These are phyloP conservation scores for Ormosia emarginata DNA, from an alignment of 306 rosid species.

Conservation along the genomic window DNA sequence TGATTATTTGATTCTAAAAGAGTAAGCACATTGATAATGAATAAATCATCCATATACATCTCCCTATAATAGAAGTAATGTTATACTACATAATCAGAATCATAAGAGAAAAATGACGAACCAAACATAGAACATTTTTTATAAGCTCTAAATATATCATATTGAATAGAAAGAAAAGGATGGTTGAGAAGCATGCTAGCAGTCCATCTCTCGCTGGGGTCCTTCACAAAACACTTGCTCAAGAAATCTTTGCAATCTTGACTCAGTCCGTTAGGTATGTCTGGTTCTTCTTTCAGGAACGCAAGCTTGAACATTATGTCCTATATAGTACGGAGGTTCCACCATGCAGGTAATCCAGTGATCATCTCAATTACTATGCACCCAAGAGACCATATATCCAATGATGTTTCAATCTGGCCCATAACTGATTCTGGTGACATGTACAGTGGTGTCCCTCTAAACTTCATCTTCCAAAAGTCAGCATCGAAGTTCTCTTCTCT, in stretches of 20 bases:
- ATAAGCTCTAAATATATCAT: neutral
- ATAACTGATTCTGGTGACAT: neutral
- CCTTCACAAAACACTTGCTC: neutral
- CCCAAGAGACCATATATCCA: slow-evolving; percentile 4
- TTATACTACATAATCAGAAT: no score
- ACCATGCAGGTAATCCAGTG: neutral
- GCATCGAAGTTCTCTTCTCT: neutral
- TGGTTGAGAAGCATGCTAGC: neutral
- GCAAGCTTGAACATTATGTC: neutral
- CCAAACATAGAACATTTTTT: no score
- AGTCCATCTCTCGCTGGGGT: neutral
- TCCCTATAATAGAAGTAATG: no score
- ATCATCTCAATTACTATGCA: neutral
- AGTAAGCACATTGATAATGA: no score
- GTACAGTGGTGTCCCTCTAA: neutral
- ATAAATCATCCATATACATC: no score
- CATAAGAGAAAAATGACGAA: no score
- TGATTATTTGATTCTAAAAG: no score
- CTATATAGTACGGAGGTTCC: no score
- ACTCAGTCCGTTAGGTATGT: neutral
- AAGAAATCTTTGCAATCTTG: neutral
- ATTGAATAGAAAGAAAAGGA: neutral
- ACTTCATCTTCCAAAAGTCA: neutral
- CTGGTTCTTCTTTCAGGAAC: neutral
- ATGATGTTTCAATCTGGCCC: neutral